A percentile compares a stretch with the other conserved stretches of the same genome.
These are phyloP conservation scores for Polygonum maritimum DNA, from an alignment of 148 eudicot genomes.

Conservation along the genomic window DNA sequence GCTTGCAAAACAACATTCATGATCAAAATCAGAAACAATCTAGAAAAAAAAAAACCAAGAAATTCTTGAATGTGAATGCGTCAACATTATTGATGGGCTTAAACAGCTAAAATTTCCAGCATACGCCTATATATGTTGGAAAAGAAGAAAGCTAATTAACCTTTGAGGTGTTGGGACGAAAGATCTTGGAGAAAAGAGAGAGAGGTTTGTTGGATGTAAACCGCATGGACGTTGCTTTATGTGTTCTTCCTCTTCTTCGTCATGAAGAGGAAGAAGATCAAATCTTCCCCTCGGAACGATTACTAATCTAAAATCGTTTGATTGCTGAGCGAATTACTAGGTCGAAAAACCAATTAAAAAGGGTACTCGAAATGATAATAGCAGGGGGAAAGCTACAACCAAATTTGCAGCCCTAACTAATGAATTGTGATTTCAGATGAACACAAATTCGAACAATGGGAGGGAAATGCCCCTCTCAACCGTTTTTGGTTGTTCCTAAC, in stretches of 20 bases:
- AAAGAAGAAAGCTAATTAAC: not conserved
- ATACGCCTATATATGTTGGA: not conserved
- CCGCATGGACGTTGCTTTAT: conserved; percentile 2
- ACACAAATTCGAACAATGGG: not conserved
- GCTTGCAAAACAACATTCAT: not conserved
- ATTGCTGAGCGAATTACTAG: not conserved
- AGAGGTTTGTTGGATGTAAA: not conserved
- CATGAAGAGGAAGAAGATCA: not conserved
- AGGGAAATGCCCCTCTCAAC: not conserved
- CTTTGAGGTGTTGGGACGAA: not conserved
- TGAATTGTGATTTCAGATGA: not conserved
- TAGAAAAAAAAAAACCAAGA: not conserved
- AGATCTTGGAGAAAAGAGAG: not conserved
- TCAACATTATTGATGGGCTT: not conserved
- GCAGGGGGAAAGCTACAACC: not conserved
- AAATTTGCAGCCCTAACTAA: not conserved
- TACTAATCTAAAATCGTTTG: not conserved
- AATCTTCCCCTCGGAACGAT: not conserved
- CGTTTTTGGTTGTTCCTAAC: not conserved
- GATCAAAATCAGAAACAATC: not conserved
- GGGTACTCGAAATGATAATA: not conserved
- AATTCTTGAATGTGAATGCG: not conserved
- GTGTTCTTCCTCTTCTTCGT: not conserved
- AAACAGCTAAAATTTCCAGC: not conserved
- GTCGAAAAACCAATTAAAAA: not conserved